Evolutionary conservation across 2,329 filamentous ascomycete genomes (phyloP).

Genomic region (Xylaria sp.): DNA sequence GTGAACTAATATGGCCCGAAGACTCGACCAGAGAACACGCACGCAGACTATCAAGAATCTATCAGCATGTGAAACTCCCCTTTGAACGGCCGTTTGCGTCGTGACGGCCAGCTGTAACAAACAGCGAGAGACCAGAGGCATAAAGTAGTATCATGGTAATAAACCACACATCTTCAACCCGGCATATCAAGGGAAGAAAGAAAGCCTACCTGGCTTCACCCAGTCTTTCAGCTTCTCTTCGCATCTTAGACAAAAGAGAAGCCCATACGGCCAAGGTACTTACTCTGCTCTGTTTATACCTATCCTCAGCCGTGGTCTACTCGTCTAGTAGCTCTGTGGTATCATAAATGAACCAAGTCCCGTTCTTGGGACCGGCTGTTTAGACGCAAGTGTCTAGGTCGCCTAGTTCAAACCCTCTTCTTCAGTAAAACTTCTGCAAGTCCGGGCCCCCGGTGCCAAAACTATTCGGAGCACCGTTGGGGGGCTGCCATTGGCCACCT

Average conservation of each 20-base stretch:
- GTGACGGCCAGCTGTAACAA: neutral
- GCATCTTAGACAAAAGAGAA: neutral
- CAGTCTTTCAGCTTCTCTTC: no score
- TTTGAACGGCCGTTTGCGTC: neutral
- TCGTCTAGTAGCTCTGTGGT: neutral
- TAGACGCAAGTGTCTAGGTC: neutral
- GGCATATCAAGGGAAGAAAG: no score
- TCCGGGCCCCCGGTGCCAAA: conserved; percentile 28
- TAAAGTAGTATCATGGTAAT: no score
- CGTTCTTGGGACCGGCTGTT: neutral
- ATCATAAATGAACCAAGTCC: neutral
- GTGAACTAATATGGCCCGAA: neutral
- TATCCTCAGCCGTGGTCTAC: neutral
- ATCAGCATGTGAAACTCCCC: no score
- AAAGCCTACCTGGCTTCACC: no score
- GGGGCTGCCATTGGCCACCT: conserved; percentile 22
- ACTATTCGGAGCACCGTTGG: conserved; percentile 21
- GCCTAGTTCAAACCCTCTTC: neutral
- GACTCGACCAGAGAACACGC: no score
- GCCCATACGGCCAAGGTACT: neutral
- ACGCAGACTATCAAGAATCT: no score
- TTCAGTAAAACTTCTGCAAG: conserved; percentile 39
- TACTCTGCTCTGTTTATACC: neutral
- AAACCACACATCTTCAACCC: no score
- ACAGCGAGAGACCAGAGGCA: no score